These are phyloP conservation scores for Starmerella floricola DNA, from an alignment of 805 yeast species.

Conservation along the genomic window DNA sequence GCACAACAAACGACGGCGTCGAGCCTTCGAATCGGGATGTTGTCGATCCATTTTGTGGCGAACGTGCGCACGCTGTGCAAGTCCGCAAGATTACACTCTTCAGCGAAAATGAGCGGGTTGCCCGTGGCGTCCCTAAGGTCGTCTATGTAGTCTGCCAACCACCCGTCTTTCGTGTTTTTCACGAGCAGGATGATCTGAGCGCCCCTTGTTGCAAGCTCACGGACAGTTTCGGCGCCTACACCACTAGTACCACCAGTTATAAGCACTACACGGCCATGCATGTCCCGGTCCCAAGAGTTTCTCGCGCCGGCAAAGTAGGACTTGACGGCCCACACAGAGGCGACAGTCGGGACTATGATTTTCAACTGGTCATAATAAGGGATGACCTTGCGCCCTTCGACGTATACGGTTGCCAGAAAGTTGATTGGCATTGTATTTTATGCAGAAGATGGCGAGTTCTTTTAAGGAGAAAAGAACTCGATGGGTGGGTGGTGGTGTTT, in stretches of 20 bases:
- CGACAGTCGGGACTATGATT: slow-evolving; percentile 40
- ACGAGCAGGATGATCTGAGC: slow-evolving; percentile 75
- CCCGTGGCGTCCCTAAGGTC: slow-evolving; percentile 59
- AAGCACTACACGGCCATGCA: slow-evolving; percentile 69
- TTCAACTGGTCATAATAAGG: slow-evolving; percentile 62
- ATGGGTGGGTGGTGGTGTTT: background rate
- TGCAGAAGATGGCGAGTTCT: background rate
- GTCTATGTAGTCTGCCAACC: slow-evolving; percentile 70
- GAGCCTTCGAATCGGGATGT: slow-evolving; percentile 75
- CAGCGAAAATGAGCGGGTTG: slow-evolving; percentile 78
- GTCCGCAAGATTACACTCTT: slow-evolving; percentile 68
- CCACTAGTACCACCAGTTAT: slow-evolving; percentile 86
- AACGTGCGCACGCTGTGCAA: slow-evolving; percentile 69
- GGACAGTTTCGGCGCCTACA: slow-evolving; percentile 63
- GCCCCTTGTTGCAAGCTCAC: slow-evolving; percentile 65
- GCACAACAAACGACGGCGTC: slow-evolving; percentile 88
- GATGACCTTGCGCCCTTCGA: slow-evolving; percentile 61
- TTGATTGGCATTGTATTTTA: slow-evolving; percentile 62
- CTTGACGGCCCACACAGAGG: slow-evolving; percentile 41
- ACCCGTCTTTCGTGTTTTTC: slow-evolving; percentile 49
- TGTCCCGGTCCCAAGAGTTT: slow-evolving; percentile 85
- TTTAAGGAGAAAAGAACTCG: background rate
- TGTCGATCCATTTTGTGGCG: slow-evolving; percentile 91
- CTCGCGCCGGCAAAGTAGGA: slow-evolving; percentile 65
- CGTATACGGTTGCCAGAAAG: slow-evolving; percentile 52